A percentile compares a stretch with the other conserved stretches of the same genome.
phyloP scores from a whole-genome alignment of 495 filamentous ascomycete species.

The Penicillium mononematosum region DNA sequence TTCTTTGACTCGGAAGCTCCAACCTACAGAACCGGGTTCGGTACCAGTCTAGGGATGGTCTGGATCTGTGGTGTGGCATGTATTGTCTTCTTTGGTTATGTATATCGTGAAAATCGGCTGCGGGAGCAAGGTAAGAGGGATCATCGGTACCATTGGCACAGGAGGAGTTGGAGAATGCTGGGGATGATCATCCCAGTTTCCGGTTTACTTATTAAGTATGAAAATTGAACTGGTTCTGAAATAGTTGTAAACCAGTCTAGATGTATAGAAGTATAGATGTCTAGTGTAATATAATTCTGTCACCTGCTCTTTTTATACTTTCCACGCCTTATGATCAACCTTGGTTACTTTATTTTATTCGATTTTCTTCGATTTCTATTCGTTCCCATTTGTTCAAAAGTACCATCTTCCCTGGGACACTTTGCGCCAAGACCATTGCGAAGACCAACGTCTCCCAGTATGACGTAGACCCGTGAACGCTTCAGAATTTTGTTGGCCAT shows the following conservation, averaged over 20 bases:
- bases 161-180: slow-evolving; percentile 55
- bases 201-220: slow-evolving; percentile 46
- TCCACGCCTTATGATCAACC: not conserved
- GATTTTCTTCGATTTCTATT: not conserved
- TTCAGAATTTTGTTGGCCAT: not conserved
- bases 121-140: slow-evolving; percentile 55
- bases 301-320: not conserved
- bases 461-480: slow-evolving; percentile 20
- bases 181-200: slow-evolving; percentile 59
- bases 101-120: slow-evolving; percentile 54
- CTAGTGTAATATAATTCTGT: not conserved
- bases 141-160: slow-evolving; percentile 39
- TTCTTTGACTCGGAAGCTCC: slow-evolving; percentile 51
- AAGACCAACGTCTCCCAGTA: slow-evolving; percentile 19
- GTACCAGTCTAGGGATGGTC: slow-evolving; percentile 47
- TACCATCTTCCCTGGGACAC: not conserved
- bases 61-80: slow-evolving; percentile 49
- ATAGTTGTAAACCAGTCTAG: not conserved
- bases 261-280: not conserved
- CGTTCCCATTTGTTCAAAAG: not conserved
- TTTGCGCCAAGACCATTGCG: not conserved
- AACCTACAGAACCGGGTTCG: slow-evolving; percentile 50
- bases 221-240: not conserved
- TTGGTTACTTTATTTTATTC: not conserved
- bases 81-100: slow-evolving; percentile 40